Percentiles rank a stretch among this genome's conserved stretches.
Evolutionary conservation across 2,329 filamentous ascomycete species (phyloP).

Genomic region (Xylariaceae sp.): DNA sequence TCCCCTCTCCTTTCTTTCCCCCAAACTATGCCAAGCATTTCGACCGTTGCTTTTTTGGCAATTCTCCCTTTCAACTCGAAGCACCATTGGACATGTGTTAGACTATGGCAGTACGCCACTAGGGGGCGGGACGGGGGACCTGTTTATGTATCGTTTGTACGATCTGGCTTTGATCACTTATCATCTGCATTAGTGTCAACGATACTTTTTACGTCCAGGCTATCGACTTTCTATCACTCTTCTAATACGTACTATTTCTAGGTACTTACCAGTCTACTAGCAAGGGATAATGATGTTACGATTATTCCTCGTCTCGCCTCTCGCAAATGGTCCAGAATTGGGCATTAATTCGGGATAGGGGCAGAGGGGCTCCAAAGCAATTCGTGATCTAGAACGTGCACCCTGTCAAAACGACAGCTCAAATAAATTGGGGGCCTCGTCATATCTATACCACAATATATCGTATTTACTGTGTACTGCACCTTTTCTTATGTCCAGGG

Average conservation of each 20-base stretch:
- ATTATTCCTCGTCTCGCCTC: too few species aligned
- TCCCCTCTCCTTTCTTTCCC: background rate
- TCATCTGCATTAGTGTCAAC: constrained; percentile 15
- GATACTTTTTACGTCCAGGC: constrained; percentile 1
- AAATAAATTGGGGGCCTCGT: too few species aligned
- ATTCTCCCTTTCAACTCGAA: constrained; percentile 1
- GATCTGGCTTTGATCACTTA: constrained; percentile 16
- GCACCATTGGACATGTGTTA: constrained; percentile 23
- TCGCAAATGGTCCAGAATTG: too few species aligned
- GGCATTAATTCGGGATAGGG: too few species aligned
- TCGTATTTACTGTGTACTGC: background rate
- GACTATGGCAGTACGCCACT: constrained; percentile 15
- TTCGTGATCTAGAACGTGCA: too few species aligned
- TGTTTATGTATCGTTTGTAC: constrained; percentile 17
- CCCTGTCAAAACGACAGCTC: too few species aligned
- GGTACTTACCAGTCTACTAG: background rate
- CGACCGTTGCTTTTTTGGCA: constrained; percentile 10
- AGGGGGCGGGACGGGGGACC: constrained; percentile 12
- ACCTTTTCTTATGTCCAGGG: background rate
- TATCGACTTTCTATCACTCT: background rate
- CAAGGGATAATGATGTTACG: background rate
- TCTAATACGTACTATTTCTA: background rate
- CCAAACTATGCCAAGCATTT: background rate
- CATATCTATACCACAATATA: too few species aligned
- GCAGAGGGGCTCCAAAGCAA: too few species aligned